Evolutionary conservation across 208 protist genomes (phyloP).

Genomic region (Wallacemonas sp.): DNA sequence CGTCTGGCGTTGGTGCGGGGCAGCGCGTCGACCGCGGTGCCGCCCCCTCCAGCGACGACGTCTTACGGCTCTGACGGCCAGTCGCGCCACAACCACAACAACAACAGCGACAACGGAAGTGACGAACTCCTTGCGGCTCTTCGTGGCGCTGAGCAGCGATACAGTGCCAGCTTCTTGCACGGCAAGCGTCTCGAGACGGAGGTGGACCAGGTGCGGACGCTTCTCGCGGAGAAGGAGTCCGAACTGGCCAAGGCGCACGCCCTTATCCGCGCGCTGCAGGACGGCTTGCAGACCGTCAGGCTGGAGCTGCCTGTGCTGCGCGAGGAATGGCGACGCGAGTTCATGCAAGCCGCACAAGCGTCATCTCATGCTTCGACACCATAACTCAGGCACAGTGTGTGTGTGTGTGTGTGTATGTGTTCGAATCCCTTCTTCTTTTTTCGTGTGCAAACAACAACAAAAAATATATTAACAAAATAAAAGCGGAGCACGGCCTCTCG

Average conservation of each 20-base stretch:
- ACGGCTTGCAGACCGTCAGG: constrained; percentile 52
- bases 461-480: too few species aligned
- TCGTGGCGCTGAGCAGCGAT: constrained; percentile 19
- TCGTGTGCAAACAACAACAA: too few species aligned
- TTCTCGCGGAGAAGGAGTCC: constrained; percentile 12
- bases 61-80: neutral
- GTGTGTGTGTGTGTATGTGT: too few species aligned
- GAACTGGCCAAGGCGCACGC: constrained; percentile 43
- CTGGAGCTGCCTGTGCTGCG: constrained; percentile 41
- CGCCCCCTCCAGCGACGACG: neutral
- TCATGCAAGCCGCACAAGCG: neutral
- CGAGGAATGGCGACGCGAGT: constrained; percentile 12
- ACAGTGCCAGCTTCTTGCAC: constrained; percentile 7
- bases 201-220: neutral
- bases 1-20: neutral
- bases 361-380: too few species aligned
- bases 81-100: neutral
- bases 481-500: too few species aligned
- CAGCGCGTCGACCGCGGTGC: neutral
- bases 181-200: constrained; percentile 15
- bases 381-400: too few species aligned
- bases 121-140: constrained; percentile 12
- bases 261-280: constrained; percentile 50
- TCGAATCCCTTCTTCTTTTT: too few species aligned
- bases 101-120: neutral